Evolutionary conservation across 257 asterid species (phyloP).

Genomic region (Fraxinus quadrangulata): DNA sequence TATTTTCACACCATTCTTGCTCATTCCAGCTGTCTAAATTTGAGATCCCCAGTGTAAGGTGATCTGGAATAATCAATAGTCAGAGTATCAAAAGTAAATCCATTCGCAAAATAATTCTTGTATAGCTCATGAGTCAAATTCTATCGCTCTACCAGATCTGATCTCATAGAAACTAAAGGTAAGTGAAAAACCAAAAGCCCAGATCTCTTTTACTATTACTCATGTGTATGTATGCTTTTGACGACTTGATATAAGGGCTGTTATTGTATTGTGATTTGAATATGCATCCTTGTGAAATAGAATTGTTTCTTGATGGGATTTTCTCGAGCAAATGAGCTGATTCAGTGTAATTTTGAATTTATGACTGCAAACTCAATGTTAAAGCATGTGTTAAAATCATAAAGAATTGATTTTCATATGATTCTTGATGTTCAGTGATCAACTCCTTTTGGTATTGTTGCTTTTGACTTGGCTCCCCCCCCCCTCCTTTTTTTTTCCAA

Average conservation of each 20-base stretch:
- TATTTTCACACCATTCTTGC: too few relatives aligned
- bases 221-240: not conserved
- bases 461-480: not conserved
- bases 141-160: not conserved
- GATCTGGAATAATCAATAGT: not conserved
- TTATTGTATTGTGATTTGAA: not conserved
- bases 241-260: not conserved
- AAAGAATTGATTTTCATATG: not conserved
- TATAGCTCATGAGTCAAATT: not conserved
- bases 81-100: not conserved
- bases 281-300: not conserved
- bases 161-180: not conserved
- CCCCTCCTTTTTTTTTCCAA: not conserved
- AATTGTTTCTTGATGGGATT: not conserved
- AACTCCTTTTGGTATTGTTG: not conserved
- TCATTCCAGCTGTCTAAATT: not conserved
- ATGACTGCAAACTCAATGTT: not conserved
- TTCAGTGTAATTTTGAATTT: not conserved
- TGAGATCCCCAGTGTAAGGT: not conserved
- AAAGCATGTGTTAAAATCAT: not conserved
- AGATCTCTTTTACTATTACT: not conserved
- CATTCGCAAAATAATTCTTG: not conserved
- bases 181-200: not conserved
- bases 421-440: not conserved
- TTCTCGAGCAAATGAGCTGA: not conserved